Evolutionary conservation across 768 basidiomycete genomes (phyloP).

Genomic region (Podaxis carcinomalis): DNA sequence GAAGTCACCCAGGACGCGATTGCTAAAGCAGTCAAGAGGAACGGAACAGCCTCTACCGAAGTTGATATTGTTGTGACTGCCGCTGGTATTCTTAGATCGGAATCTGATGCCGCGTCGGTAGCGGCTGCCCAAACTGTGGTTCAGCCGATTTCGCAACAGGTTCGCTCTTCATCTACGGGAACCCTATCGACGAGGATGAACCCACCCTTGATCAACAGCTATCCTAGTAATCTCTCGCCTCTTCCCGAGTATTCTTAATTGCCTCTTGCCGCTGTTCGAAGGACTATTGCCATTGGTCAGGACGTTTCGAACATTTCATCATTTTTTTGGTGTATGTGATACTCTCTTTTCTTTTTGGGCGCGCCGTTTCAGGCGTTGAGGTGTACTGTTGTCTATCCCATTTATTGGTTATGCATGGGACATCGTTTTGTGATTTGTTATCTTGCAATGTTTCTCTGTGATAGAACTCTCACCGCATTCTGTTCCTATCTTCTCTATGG

Average conservation of each 20-base stretch:
- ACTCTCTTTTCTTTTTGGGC: constrained; percentile 16
- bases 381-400: constrained; percentile 2
- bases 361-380: neutral
- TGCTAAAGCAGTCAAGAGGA: constrained; percentile 76
- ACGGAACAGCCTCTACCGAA: constrained; percentile 68
- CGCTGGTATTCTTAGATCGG: constrained; percentile 42
- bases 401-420: constrained; percentile 19
- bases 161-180: constrained; percentile 17
- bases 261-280: constrained; percentile 1
- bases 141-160: constrained; percentile 15
- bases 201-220: constrained; percentile 17
- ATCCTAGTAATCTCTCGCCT: constrained; percentile 31
- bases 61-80: constrained; percentile 80
- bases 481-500: constrained; percentile 13
- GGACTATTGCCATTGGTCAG: constrained; percentile 21
- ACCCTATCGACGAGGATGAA: constrained; percentile 19
- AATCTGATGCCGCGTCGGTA: constrained; percentile 20
- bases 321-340: constrained; percentile 18
- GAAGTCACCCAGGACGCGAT: constrained; percentile 62
- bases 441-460: constrained; percentile 8
- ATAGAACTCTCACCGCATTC: constrained; percentile 10
- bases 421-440: constrained; percentile 15
- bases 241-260: constrained; percentile 39
- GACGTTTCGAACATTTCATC: constrained; percentile 16
- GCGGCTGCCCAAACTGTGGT: constrained; percentile 9